Conservation (phyloP, 1,139 yeast genomes). For the Suhomyces bokatorum region DNA sequence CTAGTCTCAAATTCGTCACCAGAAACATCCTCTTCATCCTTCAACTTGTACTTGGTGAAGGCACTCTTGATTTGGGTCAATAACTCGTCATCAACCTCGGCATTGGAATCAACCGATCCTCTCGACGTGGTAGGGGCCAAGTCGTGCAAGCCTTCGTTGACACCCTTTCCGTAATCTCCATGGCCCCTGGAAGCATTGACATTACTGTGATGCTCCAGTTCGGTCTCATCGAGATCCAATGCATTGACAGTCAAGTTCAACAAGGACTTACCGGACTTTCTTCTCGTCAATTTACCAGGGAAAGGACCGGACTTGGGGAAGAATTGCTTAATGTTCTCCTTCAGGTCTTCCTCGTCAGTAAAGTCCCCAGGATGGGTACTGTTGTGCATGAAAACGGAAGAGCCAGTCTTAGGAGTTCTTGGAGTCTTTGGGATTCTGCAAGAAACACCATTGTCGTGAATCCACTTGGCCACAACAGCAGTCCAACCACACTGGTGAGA, state of each 20-base stretch:
- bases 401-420: constrained; percentile 41
- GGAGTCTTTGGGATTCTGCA: constrained; percentile 57
- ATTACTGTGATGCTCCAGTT: constrained; percentile 29
- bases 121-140: constrained; percentile 38
- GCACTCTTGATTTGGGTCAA: constrained; percentile 55
- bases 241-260: constrained; percentile 66
- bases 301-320: constrained; percentile 52
- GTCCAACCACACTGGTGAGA: constrained; percentile 99
- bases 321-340: constrained; percentile 36
- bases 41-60: constrained; percentile 46
- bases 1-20: constrained; percentile 64
- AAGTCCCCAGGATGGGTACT: constrained; percentile 14
- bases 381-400: constrained; percentile 29
- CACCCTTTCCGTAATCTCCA: constrained; percentile 20
- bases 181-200: constrained; percentile 21
- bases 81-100: constrained; percentile 41
- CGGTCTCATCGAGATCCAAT: constrained; percentile 67
- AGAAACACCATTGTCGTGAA: constrained; percentile 85
- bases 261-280: constrained; percentile 71
- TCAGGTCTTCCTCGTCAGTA: constrained; percentile 29
- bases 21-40: constrained; percentile 40
- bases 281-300: constrained; percentile 58
- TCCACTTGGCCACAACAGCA: constrained; percentile 88
- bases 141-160: constrained; percentile 24
- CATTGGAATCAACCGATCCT: constrained; percentile 35